Evolutionary conservation across 2,329 filamentous ascomycete genomes (phyloP).

Genomic region (Coniochaeta prunicola): DNA sequence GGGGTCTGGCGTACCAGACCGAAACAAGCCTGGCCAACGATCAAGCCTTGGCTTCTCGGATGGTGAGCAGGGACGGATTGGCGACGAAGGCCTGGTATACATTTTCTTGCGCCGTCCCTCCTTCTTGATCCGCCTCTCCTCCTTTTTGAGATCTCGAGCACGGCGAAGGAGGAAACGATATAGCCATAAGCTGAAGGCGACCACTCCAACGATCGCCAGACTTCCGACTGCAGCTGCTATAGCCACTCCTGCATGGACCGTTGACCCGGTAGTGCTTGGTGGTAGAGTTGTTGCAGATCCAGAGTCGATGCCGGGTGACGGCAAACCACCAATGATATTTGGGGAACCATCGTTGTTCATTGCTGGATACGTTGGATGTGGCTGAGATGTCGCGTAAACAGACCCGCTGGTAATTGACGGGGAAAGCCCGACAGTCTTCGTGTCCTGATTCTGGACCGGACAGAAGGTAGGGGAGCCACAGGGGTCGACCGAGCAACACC

Average conservation of each 20-base stretch:
- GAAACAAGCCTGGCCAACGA: too few relatives aligned
- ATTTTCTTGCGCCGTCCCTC: not conserved
- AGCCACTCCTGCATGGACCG: not conserved
- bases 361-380: not conserved
- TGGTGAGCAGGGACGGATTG: not conserved
- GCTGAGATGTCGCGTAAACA: not conserved
- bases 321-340: not conserved
- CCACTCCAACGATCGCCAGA: not conserved
- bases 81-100: not conserved
- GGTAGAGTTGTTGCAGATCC: not conserved
- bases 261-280: not conserved
- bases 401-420: not conserved
- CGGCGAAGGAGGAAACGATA: not conserved
- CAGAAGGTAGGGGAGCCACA: not conserved
- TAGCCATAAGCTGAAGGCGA: not conserved
- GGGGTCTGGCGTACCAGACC: not conserved
- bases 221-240: not conserved
- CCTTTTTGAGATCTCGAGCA: not conserved
- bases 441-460: not conserved
- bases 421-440: not conserved
- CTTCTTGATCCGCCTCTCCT: not conserved
- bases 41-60: not conserved
- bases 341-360: not conserved
- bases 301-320: not conserved
- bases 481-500: not conserved